These are phyloP conservation scores for Teunomyces atbi DNA, from an alignment of 805 yeast genomes.

Conservation along the genomic window DNA sequence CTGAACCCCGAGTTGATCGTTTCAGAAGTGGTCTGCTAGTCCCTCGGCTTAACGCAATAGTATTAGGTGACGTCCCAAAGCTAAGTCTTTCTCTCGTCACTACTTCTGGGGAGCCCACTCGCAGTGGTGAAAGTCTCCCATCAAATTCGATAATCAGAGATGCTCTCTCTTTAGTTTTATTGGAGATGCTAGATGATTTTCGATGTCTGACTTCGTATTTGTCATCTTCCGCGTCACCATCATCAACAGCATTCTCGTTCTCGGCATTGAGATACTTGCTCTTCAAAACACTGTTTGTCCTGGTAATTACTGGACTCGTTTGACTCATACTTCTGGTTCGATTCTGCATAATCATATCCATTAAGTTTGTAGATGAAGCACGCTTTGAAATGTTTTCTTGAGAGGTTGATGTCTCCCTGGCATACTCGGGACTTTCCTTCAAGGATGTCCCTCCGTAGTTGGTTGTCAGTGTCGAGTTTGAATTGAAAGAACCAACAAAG, in stretches of 20 bases:
- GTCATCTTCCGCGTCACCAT: conserved; percentile 19
- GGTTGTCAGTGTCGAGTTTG: conserved; percentile 41
- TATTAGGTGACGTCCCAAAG: conserved; percentile 5
- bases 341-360: conserved; percentile 20
- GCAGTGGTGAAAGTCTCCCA: conserved; percentile 6
- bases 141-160: conserved; percentile 3
- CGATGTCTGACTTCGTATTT: conserved; percentile 1
- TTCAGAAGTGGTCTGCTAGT: background rate
- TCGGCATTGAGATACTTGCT: conserved; percentile 10
- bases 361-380: conserved; percentile 18
- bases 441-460: conserved; percentile 25
- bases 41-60: background rate
- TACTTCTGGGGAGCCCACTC: conserved; percentile 8
- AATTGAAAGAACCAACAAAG: conserved; percentile 40
- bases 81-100: background rate
- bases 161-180: background rate
- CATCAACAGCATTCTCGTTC: conserved; percentile 22
- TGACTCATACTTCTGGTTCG: conserved; percentile 16
- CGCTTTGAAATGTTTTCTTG: conserved; percentile 14
- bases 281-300: conserved; percentile 6
- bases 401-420: conserved; percentile 2
- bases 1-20: background rate
- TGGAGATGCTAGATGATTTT: background rate
- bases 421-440: background rate
- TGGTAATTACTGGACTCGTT: conserved; percentile 14